Percentiles rank a stretch among this genome's conserved stretches.
Conservation (phyloP, 116 monocot genomes). For the Posidonia oceanica region DNA sequence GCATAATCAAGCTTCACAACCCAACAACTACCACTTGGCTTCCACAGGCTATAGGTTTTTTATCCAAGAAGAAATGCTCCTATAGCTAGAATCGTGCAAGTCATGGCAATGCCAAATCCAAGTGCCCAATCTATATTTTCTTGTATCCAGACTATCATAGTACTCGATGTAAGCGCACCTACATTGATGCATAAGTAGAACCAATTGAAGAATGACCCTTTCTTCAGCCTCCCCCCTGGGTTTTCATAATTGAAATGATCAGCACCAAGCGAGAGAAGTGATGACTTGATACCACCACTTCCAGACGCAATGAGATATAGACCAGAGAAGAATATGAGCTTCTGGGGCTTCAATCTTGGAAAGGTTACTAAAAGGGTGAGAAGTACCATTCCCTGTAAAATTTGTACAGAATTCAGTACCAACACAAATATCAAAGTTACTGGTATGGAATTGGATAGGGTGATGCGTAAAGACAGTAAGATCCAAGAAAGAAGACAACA, state of each 20-base stretch:
- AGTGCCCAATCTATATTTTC: slow-evolving; percentile 34
- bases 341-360: slow-evolving; percentile 4
- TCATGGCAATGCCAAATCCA: slow-evolving; percentile 34
- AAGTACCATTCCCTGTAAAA: slow-evolving; percentile 42
- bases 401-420: too few relatives aligned
- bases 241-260: slow-evolving; percentile 38
- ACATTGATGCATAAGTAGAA: slow-evolving; percentile 34
- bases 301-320: slow-evolving; percentile 44
- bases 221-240: slow-evolving; percentile 17
- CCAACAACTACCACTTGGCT: too few relatives aligned
- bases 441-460: too few relatives aligned
- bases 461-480: too few relatives aligned
- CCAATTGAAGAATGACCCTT: slow-evolving; percentile 37
- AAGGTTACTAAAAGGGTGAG: too few relatives aligned
- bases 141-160: slow-evolving; percentile 41
- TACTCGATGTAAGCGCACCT: slow-evolving; percentile 25
- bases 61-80: slow-evolving; percentile 22
- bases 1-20: too few relatives aligned
- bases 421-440: too few relatives aligned
- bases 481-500: slow-evolving; percentile 41
- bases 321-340: slow-evolving; percentile 18
- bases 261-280: slow-evolving; percentile 40
- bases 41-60: slow-evolving; percentile 5
- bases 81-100: slow-evolving; percentile 16
- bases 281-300: slow-evolving; percentile 44